These are phyloP conservation scores for Asterochloris erici DNA, from an alignment of 139 green algal genomes.

Conservation along the genomic window DNA sequence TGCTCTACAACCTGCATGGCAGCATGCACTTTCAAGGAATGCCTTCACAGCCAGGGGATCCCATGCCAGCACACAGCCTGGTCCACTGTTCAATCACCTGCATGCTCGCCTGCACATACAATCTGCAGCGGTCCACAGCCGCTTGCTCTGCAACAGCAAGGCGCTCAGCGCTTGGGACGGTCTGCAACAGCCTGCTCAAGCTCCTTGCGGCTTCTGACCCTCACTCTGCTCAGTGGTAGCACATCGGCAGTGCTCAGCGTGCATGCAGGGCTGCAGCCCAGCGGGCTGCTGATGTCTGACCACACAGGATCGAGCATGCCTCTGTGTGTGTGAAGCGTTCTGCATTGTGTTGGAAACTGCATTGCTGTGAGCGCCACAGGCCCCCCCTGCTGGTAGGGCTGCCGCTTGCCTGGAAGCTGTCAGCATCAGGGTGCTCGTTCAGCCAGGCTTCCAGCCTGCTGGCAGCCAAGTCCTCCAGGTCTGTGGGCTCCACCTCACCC, in stretches of 20 bases:
- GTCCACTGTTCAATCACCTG: not conserved
- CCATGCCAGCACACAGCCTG: not conserved
- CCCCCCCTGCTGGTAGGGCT: not conserved
- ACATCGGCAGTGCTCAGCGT: not conserved
- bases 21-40: not conserved
- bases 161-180: too few relatives aligned
- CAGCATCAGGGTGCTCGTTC: not conserved
- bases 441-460: conserved; percentile 7
- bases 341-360: not conserved
- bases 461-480: not conserved
- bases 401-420: not conserved
- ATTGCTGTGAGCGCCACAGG: not conserved
- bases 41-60: not conserved
- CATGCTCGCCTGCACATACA: not conserved
- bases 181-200: too few relatives aligned
- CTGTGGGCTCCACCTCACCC: too few relatives aligned
- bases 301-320: too few relatives aligned
- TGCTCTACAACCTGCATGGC: not conserved
- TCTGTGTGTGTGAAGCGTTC: too few relatives aligned
- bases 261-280: not conserved
- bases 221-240: not conserved
- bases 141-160: too few relatives aligned
- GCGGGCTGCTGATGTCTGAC: too few relatives aligned
- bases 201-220: too few relatives aligned
- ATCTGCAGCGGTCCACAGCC: not conserved